Evolutionary conservation across 768 basidiomycete species (phyloP).

Genomic region (Tephrocybe sp.): DNA sequence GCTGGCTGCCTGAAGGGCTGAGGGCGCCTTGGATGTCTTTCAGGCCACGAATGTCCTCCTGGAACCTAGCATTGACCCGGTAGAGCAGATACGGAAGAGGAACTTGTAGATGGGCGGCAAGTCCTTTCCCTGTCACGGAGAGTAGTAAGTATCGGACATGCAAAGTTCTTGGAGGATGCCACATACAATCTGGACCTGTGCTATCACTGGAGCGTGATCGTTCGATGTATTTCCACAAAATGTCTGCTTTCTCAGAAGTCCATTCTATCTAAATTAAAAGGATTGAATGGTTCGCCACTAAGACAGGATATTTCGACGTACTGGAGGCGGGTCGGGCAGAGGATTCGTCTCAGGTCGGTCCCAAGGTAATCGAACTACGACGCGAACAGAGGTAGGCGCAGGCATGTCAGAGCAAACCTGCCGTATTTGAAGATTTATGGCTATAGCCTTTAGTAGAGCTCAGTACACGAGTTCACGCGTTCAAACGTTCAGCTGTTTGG

Average conservation of each 20-base stretch:
- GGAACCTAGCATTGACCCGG: slow-evolving; percentile 79
- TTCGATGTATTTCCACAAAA: slow-evolving; percentile 86
- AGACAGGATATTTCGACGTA: slow-evolving; percentile 34
- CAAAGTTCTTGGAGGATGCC: background rate
- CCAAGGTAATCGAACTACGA: slow-evolving; percentile 78
- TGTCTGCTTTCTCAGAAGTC: slow-evolving; percentile 80
- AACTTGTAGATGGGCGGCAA: slow-evolving; percentile 77
- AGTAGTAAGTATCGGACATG: slow-evolving; percentile 3
- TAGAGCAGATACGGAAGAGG: slow-evolving; percentile 85
- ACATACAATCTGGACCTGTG: slow-evolving; percentile 78
- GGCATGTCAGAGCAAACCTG: slow-evolving; percentile 24
- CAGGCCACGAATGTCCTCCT: slow-evolving; percentile 80
- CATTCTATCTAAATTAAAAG: slow-evolving; percentile 69
- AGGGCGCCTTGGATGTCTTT: slow-evolving; percentile 68
- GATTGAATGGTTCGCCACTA: slow-evolving; percentile 7
- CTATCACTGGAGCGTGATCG: slow-evolving; percentile 72
- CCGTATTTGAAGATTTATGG: background rate
- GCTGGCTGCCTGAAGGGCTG: slow-evolving; percentile 43
- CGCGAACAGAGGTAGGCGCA: slow-evolving; percentile 47
- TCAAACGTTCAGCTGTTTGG: too few species aligned
- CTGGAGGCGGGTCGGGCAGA: slow-evolving; percentile 64
- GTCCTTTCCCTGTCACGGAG: slow-evolving; percentile 69
- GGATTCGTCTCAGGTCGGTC: slow-evolving; percentile 69
- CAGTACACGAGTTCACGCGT: too few species aligned
- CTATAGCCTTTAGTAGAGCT: too few species aligned